Evolutionary conservation across 2,329 filamentous ascomycete genomes (phyloP).

Genomic region (Calonectria pteridis): DNA sequence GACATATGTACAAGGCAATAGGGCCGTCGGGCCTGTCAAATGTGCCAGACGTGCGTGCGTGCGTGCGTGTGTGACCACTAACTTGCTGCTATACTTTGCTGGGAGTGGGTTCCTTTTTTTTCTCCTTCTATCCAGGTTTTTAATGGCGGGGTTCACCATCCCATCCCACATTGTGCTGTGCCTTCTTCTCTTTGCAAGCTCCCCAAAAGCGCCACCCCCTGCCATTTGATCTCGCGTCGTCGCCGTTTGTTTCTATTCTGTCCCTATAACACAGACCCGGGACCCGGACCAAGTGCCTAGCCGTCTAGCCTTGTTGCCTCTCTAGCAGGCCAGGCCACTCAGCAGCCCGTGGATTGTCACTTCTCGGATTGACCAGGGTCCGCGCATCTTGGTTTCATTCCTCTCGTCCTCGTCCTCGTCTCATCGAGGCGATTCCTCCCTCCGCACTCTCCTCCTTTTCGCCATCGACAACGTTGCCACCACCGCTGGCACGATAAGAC

Average conservation of each 20-base stretch:
- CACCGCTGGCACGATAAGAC: conserved; percentile 6
- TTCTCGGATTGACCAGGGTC: conserved; percentile 43
- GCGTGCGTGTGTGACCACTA: background rate
- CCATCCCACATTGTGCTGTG: conserved; percentile 13
- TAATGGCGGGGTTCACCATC: conserved; percentile 12
- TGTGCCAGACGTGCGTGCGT: conserved; percentile 1
- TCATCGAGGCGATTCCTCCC: conserved; percentile 18
- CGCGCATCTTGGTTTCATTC: conserved; percentile 26
- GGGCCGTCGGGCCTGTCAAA: conserved; percentile 13
- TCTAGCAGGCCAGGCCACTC: conserved; percentile 30
- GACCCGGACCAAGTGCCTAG: conserved; percentile 25
- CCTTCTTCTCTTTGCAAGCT: conserved; percentile 11
- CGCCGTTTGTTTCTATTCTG: conserved; percentile 21
- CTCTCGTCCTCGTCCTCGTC: conserved; percentile 10
- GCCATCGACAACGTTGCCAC: conserved; percentile 7
- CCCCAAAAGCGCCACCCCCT: conserved; percentile 7
- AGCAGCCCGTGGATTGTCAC: conserved; percentile 43
- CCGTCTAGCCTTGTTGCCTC: conserved; percentile 35
- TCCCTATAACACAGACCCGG: conserved; percentile 3
- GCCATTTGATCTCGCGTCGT: conserved; percentile 31
- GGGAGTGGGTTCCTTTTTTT: conserved; percentile 14
- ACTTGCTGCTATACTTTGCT: background rate
- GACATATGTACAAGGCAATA: background rate
- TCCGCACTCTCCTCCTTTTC: conserved; percentile 4
- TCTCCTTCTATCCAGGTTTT: background rate